Evolutionary conservation across 495 filamentous ascomycete genomes (phyloP).

Genomic region (Neurospora africana): DNA sequence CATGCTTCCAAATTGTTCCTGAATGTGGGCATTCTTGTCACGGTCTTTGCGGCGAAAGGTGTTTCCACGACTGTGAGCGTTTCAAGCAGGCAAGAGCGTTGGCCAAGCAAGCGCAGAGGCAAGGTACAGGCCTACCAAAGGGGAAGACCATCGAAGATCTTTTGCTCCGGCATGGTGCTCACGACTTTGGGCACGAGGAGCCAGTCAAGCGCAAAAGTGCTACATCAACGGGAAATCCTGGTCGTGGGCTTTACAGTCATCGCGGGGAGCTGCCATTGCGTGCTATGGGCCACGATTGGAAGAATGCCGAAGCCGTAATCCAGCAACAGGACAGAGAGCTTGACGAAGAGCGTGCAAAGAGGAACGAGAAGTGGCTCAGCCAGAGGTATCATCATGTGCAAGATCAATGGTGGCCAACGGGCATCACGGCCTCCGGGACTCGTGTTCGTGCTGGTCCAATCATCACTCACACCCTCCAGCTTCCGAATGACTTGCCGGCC

Average conservation of each 20-base stretch:
- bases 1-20: slow-evolving; percentile 44
- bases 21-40: slow-evolving; percentile 54
- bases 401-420: background rate
- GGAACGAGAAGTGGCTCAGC: background rate
- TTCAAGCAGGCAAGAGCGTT: background rate
- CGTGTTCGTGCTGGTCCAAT: background rate
- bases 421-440: background rate
- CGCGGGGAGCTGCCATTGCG: background rate
- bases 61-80: slow-evolving; percentile 23
- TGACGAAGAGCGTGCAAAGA: background rate
- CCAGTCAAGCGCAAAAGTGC: background rate
- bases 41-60: slow-evolving; percentile 28
- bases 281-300: background rate
- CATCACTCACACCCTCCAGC: background rate
- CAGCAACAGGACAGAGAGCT: background rate
- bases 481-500: background rate
- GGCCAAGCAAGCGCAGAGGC: background rate
- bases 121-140: background rate
- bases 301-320: background rate
- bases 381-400: background rate
- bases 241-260: background rate
- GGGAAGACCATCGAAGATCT: background rate
- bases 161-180: background rate
- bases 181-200: background rate
- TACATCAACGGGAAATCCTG: background rate